Evolutionary conservation across 2,329 filamentous ascomycete genomes (phyloP).

Genomic region (Didymella glomerata): DNA sequence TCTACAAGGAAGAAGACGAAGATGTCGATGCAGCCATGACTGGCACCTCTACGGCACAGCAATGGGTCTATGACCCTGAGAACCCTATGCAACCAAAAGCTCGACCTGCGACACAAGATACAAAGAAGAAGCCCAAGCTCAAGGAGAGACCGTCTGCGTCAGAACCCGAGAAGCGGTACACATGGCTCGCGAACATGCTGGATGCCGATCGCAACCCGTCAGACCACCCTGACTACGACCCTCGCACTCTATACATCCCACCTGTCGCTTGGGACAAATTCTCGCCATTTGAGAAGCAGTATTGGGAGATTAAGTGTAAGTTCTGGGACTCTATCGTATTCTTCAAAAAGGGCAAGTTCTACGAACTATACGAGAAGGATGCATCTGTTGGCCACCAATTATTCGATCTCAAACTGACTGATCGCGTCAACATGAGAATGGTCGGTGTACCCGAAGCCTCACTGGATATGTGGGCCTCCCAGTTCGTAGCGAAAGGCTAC

Average conservation of each 20-base stretch:
- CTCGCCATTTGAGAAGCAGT: conserved; percentile 95
- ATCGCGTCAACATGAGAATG: conserved; percentile 99
- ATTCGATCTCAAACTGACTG: conserved; percentile 96
- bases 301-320: conserved; percentile 99
- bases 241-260: conserved; percentile 88
- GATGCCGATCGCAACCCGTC: conserved; percentile 84
- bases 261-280: conserved; percentile 81
- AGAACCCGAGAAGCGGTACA: conserved; percentile 85
- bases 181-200: conserved; percentile 85
- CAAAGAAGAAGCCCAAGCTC: conserved; percentile 43
- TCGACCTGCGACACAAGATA: conserved; percentile 48
- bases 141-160: conserved; percentile 76
- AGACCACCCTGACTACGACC: conserved; percentile 88
- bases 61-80: conserved; percentile 80
- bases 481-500: conserved; percentile 97
- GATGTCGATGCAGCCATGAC: conserved; percentile 65
- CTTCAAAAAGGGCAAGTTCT: conserved; percentile 99
- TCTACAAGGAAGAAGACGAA: conserved; percentile 58
- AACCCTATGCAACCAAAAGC: conserved; percentile 62
- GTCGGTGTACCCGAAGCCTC: conserved; percentile 96
- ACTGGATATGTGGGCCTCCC: conserved; percentile 95
- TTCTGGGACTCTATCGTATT: conserved; percentile 98
- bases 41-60: conserved; percentile 74
- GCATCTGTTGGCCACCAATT: conserved; percentile 95
- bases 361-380: conserved; percentile 97